phyloP scores from a whole-genome alignment of 1,139 yeast species.

The Hemisphaericaspora xylofermentans region DNA sequence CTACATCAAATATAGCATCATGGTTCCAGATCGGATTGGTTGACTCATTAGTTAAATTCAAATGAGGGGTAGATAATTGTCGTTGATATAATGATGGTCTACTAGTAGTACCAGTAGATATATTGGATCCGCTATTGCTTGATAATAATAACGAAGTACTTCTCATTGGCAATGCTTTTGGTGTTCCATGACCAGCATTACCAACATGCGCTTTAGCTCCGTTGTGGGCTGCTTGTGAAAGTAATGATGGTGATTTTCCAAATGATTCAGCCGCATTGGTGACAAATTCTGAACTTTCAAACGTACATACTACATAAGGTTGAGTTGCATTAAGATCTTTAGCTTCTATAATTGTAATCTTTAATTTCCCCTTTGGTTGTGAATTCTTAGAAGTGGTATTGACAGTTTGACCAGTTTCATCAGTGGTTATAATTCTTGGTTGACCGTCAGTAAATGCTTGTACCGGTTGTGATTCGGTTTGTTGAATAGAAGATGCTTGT shows the following conservation, averaged over 20 bases:
- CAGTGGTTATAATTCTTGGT: constrained; percentile 47
- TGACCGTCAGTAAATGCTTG: constrained; percentile 19
- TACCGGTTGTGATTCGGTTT: constrained; percentile 13
- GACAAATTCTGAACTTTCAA: constrained; percentile 88
- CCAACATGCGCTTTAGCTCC: constrained; percentile 13
- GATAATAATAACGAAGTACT: background rate
- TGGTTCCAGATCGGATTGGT: constrained; percentile 86
- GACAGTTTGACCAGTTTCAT: constrained; percentile 39
- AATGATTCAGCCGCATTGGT: constrained; percentile 75
- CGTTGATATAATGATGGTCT: constrained; percentile 56
- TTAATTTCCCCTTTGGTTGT: constrained; percentile 73
- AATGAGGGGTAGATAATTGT: constrained; percentile 65
- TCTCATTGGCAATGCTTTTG: constrained; percentile 19
- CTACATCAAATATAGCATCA: constrained; percentile 88
- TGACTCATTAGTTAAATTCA: constrained; percentile 32
- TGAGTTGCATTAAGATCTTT: constrained; percentile 55
- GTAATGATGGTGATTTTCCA: constrained; percentile 37
- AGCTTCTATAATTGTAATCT: constrained; percentile 80
- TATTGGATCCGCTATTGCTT: background rate
- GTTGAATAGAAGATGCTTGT: constrained; percentile 2
- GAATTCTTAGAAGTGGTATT: constrained; percentile 12
- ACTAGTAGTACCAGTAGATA: constrained; percentile 9
- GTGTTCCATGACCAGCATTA: constrained; percentile 16
- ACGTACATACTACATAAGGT: constrained; percentile 92
- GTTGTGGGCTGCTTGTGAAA: constrained; percentile 8